phyloP scores from a whole-genome alignment of 148 eudicot species.

The Pharnaceum exiguum region DNA sequence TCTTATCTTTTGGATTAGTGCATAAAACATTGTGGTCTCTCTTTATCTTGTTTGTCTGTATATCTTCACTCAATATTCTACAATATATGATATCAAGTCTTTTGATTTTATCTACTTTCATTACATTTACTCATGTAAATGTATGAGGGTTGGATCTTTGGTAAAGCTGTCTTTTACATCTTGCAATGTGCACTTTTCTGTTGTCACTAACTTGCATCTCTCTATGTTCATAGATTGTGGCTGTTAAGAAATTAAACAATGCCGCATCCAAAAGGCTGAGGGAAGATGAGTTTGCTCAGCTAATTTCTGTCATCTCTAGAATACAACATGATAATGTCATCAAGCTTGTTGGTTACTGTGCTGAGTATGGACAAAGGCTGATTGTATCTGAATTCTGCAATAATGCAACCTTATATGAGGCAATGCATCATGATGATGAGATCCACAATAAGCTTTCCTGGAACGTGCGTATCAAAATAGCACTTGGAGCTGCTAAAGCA shows the following conservation, averaged over 20 bases:
- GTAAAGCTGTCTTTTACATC: too few relatives aligned
- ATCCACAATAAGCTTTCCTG: constrained; percentile 68
- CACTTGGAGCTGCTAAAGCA: constrained; percentile 90
- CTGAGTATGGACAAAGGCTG: constrained; percentile 69
- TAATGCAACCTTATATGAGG: constrained; percentile 76
- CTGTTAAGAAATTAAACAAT: constrained; percentile 79
- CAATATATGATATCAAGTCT: too few relatives aligned
- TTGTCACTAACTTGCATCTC: background rate
- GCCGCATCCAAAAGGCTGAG: constrained; percentile 40
- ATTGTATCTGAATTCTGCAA: constrained; percentile 59
- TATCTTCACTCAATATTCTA: too few relatives aligned
- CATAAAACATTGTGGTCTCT: too few relatives aligned
- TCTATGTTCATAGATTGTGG: constrained; percentile 57
- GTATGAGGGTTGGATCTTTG: too few relatives aligned
- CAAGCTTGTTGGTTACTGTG: constrained; percentile 77
- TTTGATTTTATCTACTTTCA: too few relatives aligned
- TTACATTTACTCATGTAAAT: too few relatives aligned
- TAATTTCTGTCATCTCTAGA: constrained; percentile 50
- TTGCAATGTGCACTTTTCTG: background rate
- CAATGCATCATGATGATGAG: constrained; percentile 72
- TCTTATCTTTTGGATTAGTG: too few relatives aligned
- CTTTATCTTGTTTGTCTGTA: too few relatives aligned
- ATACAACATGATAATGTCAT: constrained; percentile 70
- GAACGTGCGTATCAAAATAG: constrained; percentile 69
- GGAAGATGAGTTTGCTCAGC: constrained; percentile 64